Evolutionary conservation across 331 rosid genomes (phyloP), one percentile per base, ranked within the genome.

Genomic region (Rosa hybrid): DNA sequence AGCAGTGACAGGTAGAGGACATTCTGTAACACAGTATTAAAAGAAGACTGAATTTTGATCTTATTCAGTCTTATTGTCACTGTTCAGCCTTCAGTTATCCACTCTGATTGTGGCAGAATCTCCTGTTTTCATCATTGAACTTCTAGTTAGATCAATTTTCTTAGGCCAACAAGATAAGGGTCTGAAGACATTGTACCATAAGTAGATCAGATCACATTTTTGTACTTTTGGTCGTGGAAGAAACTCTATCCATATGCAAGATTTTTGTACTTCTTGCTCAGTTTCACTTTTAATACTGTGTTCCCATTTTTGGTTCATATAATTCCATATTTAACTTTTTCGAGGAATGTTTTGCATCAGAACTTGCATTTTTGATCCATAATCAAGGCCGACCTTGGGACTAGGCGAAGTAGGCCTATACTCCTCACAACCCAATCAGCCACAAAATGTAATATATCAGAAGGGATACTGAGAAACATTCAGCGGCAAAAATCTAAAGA

Each of bases 1-100:
- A 49, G 93, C 85, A 84, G 77, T 86, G 84, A 89, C 75, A 27
- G 42, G 75, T 83, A 62, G 38, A 81, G 48, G 39, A 65, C 68
- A 57, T 76, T 74, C 71, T 76, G 46, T 67, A 49, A 68, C 79
- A 60, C 46, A 0, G 44, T 18, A 56, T 44, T n/a, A 21, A 38
- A 62, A 57, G 68, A 63, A 41, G 38, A 69, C 69, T 30, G 34
- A 30, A 30, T 59, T 72, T 75, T 80, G 68, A 77, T 14, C 45
- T 78, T 23, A 30, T 46, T 23, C 60, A 51, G 45, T 51, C 63
- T 4, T 54, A 30, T 27, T 39, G 64, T 48, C 54, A 23, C 56
- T 6, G 56, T 25, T 21, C n/a, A 23, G 48, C 41, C 4, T 42
- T 25, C 27, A 48, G 18, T 56, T 46, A 63, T 23, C 5, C 53